Percentiles rank a stretch among this genome's conserved stretches.
These are phyloP conservation scores for Hanseniaspora gamundiae DNA, from an alignment of 1,139 yeast genomes.

Conservation along the genomic window DNA sequence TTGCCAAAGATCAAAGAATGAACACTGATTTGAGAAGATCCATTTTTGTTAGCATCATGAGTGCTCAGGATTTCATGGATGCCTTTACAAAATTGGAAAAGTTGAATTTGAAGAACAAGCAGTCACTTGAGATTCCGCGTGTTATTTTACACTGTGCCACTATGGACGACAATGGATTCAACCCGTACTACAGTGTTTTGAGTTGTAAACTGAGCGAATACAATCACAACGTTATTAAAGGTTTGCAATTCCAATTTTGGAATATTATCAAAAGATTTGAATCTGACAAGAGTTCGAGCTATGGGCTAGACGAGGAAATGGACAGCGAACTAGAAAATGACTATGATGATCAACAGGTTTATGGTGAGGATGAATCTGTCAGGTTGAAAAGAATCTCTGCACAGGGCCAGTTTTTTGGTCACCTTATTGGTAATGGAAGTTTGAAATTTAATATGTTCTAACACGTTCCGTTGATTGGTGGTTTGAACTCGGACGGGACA, in stretches of 20 bases:
- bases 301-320: conserved; percentile 27
- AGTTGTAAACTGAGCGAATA: conserved; percentile 61
- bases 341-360: conserved; percentile 17
- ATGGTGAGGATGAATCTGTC: conserved; percentile 32
- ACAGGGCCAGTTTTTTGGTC: conserved; percentile 71
- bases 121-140: conserved; percentile 77
- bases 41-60: conserved; percentile 85
- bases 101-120: conserved; percentile 65
- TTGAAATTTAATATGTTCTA: conserved; percentile 63
- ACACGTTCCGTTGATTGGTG: conserved; percentile 63
- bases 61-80: conserved; percentile 85
- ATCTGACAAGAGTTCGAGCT: conserved; percentile 29
- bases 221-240: conserved; percentile 58
- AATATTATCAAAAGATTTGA: conserved; percentile 71
- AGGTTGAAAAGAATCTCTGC: conserved; percentile 52
- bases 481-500: conserved; percentile 52
- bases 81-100: conserved; percentile 76
- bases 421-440: conserved; percentile 57
- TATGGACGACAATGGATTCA: conserved; percentile 62
- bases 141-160: conserved; percentile 79
- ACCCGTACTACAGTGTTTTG: conserved; percentile 80
- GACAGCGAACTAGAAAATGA: conserved; percentile 27
- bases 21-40: conserved; percentile 93
- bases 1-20: conserved; percentile 82
- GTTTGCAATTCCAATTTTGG: conserved; percentile 87